Conservation (phyloP, 495 filamentous ascomycete genomes). For the Penicillium cataractarum region DNA sequence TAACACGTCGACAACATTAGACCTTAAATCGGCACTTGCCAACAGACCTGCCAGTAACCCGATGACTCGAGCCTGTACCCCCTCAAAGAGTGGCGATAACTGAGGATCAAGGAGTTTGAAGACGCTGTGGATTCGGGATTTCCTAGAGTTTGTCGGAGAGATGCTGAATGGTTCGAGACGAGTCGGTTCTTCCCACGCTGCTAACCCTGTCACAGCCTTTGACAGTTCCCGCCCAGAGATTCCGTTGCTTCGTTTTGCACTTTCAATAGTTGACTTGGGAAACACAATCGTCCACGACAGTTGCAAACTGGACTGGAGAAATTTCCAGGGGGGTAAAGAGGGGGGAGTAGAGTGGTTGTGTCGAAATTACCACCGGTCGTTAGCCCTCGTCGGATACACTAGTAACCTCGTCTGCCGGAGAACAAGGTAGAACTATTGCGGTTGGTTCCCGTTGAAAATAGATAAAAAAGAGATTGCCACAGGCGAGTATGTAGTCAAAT, state of each 20-base stretch:
- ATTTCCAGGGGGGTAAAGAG: constrained; percentile 19
- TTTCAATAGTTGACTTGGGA: constrained; percentile 24
- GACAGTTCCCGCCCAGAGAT: neutral
- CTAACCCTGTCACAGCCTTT: neutral
- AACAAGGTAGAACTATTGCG: neutral
- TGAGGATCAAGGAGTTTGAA: neutral
- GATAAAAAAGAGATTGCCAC: neutral
- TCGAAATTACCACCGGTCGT: constrained; percentile 23
- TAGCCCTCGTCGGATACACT: constrained; percentile 12
- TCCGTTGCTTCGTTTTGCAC: constrained; percentile 9
- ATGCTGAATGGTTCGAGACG: neutral
- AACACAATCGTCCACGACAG: constrained; percentile 35
- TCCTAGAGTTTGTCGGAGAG: neutral
- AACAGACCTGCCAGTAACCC: constrained; percentile 33
- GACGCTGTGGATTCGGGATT: neutral
- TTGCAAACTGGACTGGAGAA: constrained; percentile 37
- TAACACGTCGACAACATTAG: constrained; percentile 45
- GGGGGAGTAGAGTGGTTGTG: neutral
- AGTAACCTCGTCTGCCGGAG: constrained; percentile 31
- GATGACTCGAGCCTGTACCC: constrained; percentile 28
- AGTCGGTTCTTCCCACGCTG: neutral
- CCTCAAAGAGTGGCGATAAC: constrained; percentile 12
- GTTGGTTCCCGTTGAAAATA: neutral
- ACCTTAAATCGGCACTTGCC: constrained; percentile 29
- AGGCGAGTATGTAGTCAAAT: neutral